phyloP scores from a whole-genome alignment of 768 basidiomycete species.

The Glaciozyma martinii region DNA sequence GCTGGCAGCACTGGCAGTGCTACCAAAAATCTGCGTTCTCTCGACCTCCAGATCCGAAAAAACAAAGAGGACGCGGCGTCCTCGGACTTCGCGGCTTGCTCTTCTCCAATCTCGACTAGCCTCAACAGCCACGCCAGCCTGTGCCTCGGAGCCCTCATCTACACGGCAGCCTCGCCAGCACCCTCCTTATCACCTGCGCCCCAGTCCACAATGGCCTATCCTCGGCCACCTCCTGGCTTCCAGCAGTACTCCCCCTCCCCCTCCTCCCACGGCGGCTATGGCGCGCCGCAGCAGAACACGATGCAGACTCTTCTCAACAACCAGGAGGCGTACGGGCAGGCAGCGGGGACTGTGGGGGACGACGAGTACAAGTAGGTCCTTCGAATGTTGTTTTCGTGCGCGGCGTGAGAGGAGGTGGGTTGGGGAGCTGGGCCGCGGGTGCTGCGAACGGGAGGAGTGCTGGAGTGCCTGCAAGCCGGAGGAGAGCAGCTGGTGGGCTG shows the following conservation, averaged over 20 bases:
- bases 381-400: not conserved
- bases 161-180: not conserved
- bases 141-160: not conserved
- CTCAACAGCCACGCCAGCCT: not conserved
- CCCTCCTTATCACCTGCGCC: not conserved
- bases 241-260: not conserved
- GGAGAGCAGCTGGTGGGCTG: too few species aligned
- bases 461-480: too few species aligned
- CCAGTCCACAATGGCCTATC: not conserved
- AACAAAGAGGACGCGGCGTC: too few species aligned
- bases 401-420: not conserved
- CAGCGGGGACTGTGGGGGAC: constrained; percentile 12
- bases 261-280: not conserved
- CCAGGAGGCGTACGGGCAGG: constrained; percentile 12
- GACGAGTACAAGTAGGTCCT: constrained; percentile 28
- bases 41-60: too few species aligned
- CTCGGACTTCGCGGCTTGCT: too few species aligned
- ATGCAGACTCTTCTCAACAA: constrained; percentile 9
- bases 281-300: not conserved
- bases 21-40: too few species aligned
- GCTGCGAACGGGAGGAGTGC: not conserved
- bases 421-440: not conserved
- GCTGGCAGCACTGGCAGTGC: too few species aligned
- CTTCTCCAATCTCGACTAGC: too few species aligned
- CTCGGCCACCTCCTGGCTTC: not conserved